These are phyloP conservation scores for Gamarada debralockiae DNA, from an alignment of 495 filamentous ascomycete genomes.

Conservation along the genomic window DNA sequence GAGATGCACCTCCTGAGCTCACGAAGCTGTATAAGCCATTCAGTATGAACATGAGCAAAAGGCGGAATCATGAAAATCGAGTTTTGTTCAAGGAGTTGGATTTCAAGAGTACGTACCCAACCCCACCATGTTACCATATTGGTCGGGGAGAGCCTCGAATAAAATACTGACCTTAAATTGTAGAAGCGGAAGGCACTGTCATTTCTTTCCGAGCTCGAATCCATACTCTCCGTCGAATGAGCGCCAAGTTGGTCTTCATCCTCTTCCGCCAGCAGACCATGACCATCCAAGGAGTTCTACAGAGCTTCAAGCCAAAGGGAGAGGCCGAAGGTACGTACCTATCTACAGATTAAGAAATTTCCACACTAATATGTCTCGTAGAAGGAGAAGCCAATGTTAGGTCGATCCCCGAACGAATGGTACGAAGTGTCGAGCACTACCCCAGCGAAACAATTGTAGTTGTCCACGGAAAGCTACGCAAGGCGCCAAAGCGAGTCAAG, in stretches of 20 bases:
- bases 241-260: slow-evolving; percentile 84
- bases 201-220: slow-evolving; percentile 80
- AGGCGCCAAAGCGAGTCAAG: slow-evolving; percentile 70
- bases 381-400: slow-evolving; percentile 11
- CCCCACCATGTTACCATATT: slow-evolving; percentile 14
- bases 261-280: slow-evolving; percentile 48
- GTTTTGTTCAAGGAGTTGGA: slow-evolving; percentile 22
- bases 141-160: too few species aligned
- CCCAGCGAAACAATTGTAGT: slow-evolving; percentile 77
- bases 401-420: slow-evolving; percentile 58
- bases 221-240: slow-evolving; percentile 80
- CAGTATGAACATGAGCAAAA: slow-evolving; percentile 28
- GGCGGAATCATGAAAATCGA: slow-evolving; percentile 22
- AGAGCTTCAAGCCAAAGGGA: slow-evolving; percentile 48
- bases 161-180: slow-evolving; percentile 24
- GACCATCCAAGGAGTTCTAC: slow-evolving; percentile 79
- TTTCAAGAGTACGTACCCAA: slow-evolving; percentile 13
- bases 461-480: slow-evolving; percentile 71
- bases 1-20: slow-evolving; percentile 48
- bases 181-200: slow-evolving; percentile 51
- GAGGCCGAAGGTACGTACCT: slow-evolving; percentile 14
- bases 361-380: slow-evolving; percentile 1
- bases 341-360: not conserved
- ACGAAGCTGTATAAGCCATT: slow-evolving; percentile 29
- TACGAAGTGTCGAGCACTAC: slow-evolving; percentile 80